Conservation (phyloP, 306 rosid species). For the Elaeagnus macrophylla region DNA sequence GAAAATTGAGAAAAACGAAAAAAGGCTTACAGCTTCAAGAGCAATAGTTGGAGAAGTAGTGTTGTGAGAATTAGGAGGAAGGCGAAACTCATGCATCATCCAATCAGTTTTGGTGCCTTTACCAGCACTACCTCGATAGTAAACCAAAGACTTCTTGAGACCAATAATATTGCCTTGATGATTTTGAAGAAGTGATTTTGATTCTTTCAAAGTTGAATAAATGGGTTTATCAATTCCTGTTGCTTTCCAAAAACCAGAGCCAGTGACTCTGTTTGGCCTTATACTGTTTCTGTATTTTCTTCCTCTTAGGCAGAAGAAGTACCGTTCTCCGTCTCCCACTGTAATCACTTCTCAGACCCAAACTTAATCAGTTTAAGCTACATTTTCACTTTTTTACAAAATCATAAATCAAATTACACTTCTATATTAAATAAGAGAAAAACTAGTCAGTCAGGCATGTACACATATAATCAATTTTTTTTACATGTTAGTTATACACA, state of each 20-base stretch:
- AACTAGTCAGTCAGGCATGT: too few species aligned
- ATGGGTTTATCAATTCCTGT: slow-evolving; percentile 76
- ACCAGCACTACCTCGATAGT: slow-evolving; percentile 80
- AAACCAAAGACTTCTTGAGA: slow-evolving; percentile 84
- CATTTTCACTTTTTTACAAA: neutral
- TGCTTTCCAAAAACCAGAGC: slow-evolving; percentile 82
- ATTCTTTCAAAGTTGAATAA: slow-evolving; percentile 25
- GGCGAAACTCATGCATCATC: slow-evolving; percentile 99
- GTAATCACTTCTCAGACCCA: slow-evolving; percentile 31
- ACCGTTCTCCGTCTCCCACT: slow-evolving; percentile 53
- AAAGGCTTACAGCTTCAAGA: too few species aligned
- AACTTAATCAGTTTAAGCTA: neutral
- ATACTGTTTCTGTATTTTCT: slow-evolving; percentile 76
- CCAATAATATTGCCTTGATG: slow-evolving; percentile 44
- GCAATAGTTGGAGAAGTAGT: too few species aligned
- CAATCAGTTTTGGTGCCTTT: slow-evolving; percentile 94
- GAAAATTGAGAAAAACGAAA: too few species aligned
- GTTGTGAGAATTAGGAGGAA: slow-evolving; percentile 30
- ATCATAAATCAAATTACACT: neutral
- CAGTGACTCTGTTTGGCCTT: slow-evolving; percentile 72
- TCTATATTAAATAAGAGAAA: too few species aligned
- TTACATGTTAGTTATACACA: too few species aligned
- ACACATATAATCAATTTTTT: too few species aligned
- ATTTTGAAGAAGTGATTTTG: neutral
- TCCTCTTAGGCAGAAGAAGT: slow-evolving; percentile 71